These are phyloP conservation scores for Zoysia japonica DNA, from an alignment of 176 grass and related monocot species.

Conservation along the genomic window DNA sequence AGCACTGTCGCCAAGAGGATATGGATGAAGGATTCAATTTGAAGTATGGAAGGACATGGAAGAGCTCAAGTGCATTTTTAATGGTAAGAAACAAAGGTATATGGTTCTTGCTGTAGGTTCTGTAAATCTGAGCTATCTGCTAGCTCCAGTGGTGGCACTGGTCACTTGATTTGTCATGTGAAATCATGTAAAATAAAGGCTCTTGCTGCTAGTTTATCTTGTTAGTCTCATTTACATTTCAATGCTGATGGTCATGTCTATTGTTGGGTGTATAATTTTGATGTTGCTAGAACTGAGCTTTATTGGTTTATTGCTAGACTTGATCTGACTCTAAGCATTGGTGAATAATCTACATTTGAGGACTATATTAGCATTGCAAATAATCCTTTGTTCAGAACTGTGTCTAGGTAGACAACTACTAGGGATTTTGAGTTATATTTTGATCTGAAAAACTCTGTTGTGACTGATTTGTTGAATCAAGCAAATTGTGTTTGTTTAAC, in stretches of 20 bases:
- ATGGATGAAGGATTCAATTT: neutral
- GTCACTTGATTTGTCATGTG: neutral
- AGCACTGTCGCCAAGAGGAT: neutral
- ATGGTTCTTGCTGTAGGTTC: neutral
- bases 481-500: no score
- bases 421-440: neutral
- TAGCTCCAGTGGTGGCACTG: neutral
- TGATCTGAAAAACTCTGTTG: no score
- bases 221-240: neutral
- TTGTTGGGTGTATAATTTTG: neutral
- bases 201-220: neutral
- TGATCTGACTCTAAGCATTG: neutral
- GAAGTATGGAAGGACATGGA: neutral
- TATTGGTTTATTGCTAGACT: neutral
- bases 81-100: neutral
- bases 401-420: neutral
- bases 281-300: neutral
- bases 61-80: neutral
- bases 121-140: neutral
- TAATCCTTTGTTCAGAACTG: neutral
- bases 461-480: no score
- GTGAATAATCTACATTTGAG: neutral
- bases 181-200: neutral
- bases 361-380: neutral
- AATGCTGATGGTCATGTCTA: neutral